Evolutionary conservation across 306 rosid genomes (phyloP).

Genomic region (Sesbania bispinosa): DNA sequence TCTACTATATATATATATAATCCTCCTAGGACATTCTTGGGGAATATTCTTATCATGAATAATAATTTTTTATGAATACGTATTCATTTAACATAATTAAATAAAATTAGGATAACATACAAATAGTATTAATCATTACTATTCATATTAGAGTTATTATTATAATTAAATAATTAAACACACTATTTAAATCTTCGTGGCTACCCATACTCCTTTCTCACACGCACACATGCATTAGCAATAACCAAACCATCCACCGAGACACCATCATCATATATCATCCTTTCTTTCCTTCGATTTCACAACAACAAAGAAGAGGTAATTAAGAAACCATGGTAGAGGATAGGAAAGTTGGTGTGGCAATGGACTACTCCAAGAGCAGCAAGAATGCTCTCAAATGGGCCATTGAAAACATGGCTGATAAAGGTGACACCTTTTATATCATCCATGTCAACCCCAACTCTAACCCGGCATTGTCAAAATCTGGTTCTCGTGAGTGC

Average conservation of each 20-base stretch:
- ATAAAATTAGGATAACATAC: too few relatives aligned
- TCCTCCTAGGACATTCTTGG: too few relatives aligned
- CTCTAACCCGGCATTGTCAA: conserved; percentile 41
- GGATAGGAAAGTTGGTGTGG: conserved; percentile 77
- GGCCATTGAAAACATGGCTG: conserved; percentile 76
- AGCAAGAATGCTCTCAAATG: conserved; percentile 84
- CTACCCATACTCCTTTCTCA: too few relatives aligned
- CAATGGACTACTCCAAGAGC: conserved; percentile 75
- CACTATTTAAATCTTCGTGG: background rate
- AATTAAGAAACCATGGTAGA: conserved; percentile 49
- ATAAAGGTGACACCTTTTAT: conserved; percentile 73
- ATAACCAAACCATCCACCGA: background rate
- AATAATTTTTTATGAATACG: too few relatives aligned
- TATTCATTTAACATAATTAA: too few relatives aligned
- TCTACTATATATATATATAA: too few relatives aligned
- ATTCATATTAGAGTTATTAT: background rate
- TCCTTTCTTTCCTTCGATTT: background rate
- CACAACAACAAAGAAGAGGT: background rate
- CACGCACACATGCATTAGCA: too few relatives aligned
- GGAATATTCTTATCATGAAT: too few relatives aligned
- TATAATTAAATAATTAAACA: background rate
- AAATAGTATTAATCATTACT: background rate
- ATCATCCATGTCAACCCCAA: conserved; percentile 62
- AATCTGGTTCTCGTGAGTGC: conserved; percentile 77
- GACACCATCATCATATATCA: background rate